These are phyloP conservation scores for Orbilia javanica DNA, from an alignment of 2,329 filamentous ascomycete species.

Conservation along the genomic window DNA sequence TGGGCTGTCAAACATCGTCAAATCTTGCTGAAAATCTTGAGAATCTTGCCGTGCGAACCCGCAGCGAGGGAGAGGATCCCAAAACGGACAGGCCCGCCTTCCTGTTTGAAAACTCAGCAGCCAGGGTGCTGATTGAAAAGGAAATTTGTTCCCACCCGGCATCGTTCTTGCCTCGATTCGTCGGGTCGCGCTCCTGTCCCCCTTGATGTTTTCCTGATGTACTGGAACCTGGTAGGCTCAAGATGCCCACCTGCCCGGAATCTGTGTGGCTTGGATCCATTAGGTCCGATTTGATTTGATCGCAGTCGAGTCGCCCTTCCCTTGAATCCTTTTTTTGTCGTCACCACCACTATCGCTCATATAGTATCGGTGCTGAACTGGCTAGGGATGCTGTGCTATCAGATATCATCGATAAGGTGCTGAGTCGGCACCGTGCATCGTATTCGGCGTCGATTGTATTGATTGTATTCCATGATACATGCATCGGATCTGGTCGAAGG, in stretches of 20 bases:
- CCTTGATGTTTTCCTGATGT: conserved; percentile 1
- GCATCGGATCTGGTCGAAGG: too few species aligned
- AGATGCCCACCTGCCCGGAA: not conserved
- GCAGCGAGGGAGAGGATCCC: not conserved
- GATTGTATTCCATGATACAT: too few species aligned
- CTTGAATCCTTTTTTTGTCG: not conserved
- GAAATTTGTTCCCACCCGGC: conserved; percentile 26
- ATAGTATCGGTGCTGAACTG: too few species aligned
- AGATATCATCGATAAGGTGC: too few species aligned
- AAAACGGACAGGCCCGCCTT: conserved; percentile 34
- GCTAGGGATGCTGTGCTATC: too few species aligned
- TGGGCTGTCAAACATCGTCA: conserved; percentile 31
- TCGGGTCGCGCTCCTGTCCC: not conserved
- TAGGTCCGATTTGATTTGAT: not conserved
- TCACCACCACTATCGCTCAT: not conserved
- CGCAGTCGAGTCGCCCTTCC: not conserved
- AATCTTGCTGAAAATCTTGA: conserved; percentile 23
- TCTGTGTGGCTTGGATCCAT: conserved; percentile 8
- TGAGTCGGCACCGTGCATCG: too few species aligned
- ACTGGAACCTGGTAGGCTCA: not conserved
- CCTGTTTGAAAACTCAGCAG: conserved; percentile 22
- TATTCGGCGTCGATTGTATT: too few species aligned
- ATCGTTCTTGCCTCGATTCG: conserved; percentile 8
- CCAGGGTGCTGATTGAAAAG: conserved; percentile 10
- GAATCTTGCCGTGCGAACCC: not conserved